A percentile compares a stretch with the other conserved stretches of the same genome.
Conservation (phyloP, 192 early-diverging fungal species). For the Haplosporangium gracile region DNA sequence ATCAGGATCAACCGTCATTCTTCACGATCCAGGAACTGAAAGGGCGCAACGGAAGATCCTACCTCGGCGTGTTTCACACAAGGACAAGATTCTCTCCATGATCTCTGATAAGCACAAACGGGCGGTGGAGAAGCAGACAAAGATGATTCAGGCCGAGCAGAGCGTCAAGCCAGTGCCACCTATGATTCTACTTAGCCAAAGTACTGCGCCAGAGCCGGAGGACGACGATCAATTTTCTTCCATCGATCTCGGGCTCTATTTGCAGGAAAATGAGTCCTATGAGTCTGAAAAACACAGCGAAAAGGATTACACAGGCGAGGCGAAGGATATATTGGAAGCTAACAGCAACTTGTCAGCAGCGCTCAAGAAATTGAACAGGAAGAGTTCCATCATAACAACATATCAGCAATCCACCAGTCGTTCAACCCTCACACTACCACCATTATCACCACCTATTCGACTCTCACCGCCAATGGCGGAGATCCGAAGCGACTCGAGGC, state of each 20-base stretch:
- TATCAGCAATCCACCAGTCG: background rate
- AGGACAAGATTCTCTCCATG: slow-evolving; percentile 49
- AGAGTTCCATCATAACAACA: slow-evolving; percentile 8
- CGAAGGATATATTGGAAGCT: slow-evolving; percentile 19
- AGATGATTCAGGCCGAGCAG: slow-evolving; percentile 26
- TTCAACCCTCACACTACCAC: slow-evolving; percentile 11
- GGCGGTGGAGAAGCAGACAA: slow-evolving; percentile 36
- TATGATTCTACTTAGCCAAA: slow-evolving; percentile 57
- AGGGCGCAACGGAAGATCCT: slow-evolving; percentile 29
- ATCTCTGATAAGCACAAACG: slow-evolving; percentile 49
- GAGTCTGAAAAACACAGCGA: background rate
- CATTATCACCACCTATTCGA: slow-evolving; percentile 4
- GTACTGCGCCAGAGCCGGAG: slow-evolving; percentile 17
- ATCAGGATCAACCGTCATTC: slow-evolving; percentile 37
- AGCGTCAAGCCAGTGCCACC: slow-evolving; percentile 37
- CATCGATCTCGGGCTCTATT: background rate
- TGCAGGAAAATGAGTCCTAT: background rate
- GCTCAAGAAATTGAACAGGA: slow-evolving; percentile 34
- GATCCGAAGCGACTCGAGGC: background rate
- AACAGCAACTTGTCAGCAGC: slow-evolving; percentile 8
- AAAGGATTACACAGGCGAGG: slow-evolving; percentile 3
- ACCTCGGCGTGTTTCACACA: slow-evolving; percentile 42
- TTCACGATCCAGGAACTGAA: slow-evolving; percentile 45
- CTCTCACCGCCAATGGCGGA: background rate
- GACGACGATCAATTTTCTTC: background rate